A percentile compares a stretch with the other conserved stretches of the same genome.
phyloP scores from a whole-genome alignment of 768 basidiomycete genomes.

The Coprinellus aureogranulatus region DNA sequence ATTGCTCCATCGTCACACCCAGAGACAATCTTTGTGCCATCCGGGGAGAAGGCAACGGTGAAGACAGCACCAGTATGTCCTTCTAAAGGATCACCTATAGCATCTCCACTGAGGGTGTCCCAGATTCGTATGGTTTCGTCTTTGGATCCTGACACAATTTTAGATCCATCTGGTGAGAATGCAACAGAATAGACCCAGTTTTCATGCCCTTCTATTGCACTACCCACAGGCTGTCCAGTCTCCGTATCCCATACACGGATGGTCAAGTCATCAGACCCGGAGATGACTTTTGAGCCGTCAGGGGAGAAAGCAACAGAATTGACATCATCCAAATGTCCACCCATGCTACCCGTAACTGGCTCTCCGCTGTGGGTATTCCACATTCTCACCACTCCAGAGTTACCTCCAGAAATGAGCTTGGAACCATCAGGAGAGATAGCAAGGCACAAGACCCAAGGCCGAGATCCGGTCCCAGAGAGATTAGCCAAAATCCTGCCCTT shows the following conservation, averaged over 20 bases:
- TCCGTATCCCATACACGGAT: slow-evolving; percentile 21
- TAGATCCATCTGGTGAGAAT: slow-evolving; percentile 10
- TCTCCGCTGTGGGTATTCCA: slow-evolving; percentile 11
- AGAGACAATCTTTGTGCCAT: neutral
- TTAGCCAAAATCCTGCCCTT: too few species aligned
- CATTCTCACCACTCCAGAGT: slow-evolving; percentile 15
- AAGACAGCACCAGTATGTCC: neutral
- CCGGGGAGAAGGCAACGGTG: neutral
- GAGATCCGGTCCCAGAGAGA: too few species aligned
- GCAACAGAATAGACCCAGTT: slow-evolving; percentile 13
- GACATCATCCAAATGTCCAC: slow-evolving; percentile 12
- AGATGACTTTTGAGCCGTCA: slow-evolving; percentile 14
- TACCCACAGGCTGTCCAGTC: too few species aligned
- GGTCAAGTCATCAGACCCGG: slow-evolving; percentile 13
- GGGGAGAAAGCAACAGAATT: slow-evolving; percentile 18
- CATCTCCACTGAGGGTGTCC: neutral
- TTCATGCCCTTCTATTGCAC: slow-evolving; percentile 1
- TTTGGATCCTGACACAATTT: neutral
- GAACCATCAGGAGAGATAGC: too few species aligned
- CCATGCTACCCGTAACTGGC: neutral
- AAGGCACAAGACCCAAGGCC: too few species aligned
- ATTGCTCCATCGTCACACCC: too few species aligned
- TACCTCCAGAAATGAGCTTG: slow-evolving; percentile 5
- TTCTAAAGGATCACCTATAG: neutral
- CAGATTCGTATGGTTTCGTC: neutral